Evolutionary conservation across 2,329 filamentous ascomycete species (phyloP), one percentile per base, ranked within the genome.

Genomic region (Diaporthe citriasiana): DNA sequence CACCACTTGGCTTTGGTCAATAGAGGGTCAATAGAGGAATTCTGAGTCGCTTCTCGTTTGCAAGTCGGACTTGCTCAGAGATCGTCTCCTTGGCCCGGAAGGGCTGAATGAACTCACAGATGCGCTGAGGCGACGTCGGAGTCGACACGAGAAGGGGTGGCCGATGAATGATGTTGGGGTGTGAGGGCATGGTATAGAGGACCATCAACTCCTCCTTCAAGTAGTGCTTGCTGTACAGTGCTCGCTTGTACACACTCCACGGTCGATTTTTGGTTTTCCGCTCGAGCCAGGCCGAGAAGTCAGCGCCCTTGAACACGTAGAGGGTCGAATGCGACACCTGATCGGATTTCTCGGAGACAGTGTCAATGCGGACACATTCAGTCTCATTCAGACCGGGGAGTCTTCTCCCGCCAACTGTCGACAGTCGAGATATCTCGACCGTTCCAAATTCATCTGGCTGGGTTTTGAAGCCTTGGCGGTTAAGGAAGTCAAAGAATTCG

Each of bases 141-240:
- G 59, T 63, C 9, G 19, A 1, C 19, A 65, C 59, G 40, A 65
- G 40, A 33, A 65, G n/a, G 59, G 59, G 59, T 15, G 59, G 59
- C 25, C 12, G 42, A 19, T 17, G 17, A n/a, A 65, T 65, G 19
- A 65, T 65, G 40, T 65, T 65, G 9, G 40, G 59, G n/a, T 65
- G 59, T 13, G 40, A 19, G n/a, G 59, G 40, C 9, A 65, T 47
- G 25, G 38, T 47, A n/a, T 40, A 65, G 59, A 65, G 59, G 25
- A 47, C 27, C 40, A 17, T 47, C 59, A 65, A 33, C 59, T 65
- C 59, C 19, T 65, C 27, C 40, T n/a, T 63, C 25, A 63, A n/a
- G 22, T 42, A 65, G 19, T 65, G 60, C 42, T 65, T 27, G 42
- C 60, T 65, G 42, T 50, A 65, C 3, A 65, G 25, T 65, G 42